Evolutionary conservation across 805 yeast species (phyloP).

Genomic region (Yamadazyma endophytica): DNA sequence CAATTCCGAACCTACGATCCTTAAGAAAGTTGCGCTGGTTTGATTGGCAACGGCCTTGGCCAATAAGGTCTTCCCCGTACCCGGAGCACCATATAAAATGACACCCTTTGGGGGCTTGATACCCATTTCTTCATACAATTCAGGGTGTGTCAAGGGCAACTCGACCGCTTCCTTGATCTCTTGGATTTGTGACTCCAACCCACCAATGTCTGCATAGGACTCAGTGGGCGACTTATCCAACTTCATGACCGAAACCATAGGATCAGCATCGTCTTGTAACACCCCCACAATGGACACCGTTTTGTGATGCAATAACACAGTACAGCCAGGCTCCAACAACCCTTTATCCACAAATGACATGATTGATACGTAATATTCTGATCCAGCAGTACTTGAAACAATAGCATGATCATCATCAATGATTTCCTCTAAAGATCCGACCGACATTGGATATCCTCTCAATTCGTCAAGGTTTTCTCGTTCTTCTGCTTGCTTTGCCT

Average conservation of each 20-base stretch:
- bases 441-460: slow-evolving; percentile 94
- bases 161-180: slow-evolving; percentile 98
- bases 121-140: slow-evolving; percentile 96
- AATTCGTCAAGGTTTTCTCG: slow-evolving; percentile 91
- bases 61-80: slow-evolving; percentile 92
- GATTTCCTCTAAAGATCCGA: slow-evolving; percentile 94
- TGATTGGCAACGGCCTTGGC: slow-evolving; percentile 99
- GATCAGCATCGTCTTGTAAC: slow-evolving; percentile 96
- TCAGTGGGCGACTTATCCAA: slow-evolving; percentile 97
- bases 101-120: slow-evolving; percentile 98
- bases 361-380: slow-evolving; percentile 95
- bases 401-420: slow-evolving; percentile 99
- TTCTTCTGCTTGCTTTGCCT: slow-evolving; percentile 94
- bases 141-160: slow-evolving; percentile 93
- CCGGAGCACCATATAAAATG: slow-evolving; percentile 94
- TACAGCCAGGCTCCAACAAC: slow-evolving; percentile 92
- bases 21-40: slow-evolving; percentile 90
- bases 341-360: slow-evolving; percentile 97
- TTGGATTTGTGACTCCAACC: slow-evolving; percentile 91
- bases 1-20: slow-evolving; percentile 95
- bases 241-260: slow-evolving; percentile 96
- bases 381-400: slow-evolving; percentile 92
- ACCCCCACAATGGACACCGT: slow-evolving; percentile 97
- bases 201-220: slow-evolving; percentile 95
- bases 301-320: slow-evolving; percentile 91